These are phyloP conservation scores for Podaxis carcinomalis DNA, from an alignment of 768 basidiomycete genomes.

Conservation along the genomic window DNA sequence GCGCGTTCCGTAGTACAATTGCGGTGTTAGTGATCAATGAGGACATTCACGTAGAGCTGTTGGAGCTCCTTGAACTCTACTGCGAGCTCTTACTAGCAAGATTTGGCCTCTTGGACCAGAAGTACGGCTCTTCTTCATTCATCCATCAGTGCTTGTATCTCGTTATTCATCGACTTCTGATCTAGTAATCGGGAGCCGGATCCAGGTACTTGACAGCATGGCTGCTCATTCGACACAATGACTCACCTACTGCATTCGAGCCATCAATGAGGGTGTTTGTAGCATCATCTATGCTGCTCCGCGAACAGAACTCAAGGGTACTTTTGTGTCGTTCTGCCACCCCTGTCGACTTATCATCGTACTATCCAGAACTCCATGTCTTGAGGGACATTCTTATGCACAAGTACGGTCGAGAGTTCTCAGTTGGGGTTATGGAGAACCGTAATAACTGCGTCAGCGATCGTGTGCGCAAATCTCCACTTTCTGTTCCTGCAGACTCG, in stretches of 20 bases:
- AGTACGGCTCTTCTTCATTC: constrained; percentile 41
- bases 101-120: constrained; percentile 87
- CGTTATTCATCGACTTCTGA: constrained; percentile 12
- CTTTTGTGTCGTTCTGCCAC: background rate
- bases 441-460: constrained; percentile 75
- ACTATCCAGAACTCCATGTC: constrained; percentile 73
- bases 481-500: background rate
- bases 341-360: background rate
- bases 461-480: constrained; percentile 43
- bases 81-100: constrained; percentile 91
- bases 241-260: constrained; percentile 11
- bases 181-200: constrained; percentile 79
- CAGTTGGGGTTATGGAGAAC: constrained; percentile 84
- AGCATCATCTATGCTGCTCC: constrained; percentile 90
- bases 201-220: constrained; percentile 42
- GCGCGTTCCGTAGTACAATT: constrained; percentile 1
- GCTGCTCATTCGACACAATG: background rate
- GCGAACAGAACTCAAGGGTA: constrained; percentile 86
- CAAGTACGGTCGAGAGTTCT: constrained; percentile 91
- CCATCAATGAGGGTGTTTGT: constrained; percentile 74
- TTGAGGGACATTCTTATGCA: constrained; percentile 93
- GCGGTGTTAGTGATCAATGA: constrained; percentile 66
- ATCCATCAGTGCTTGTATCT: constrained; percentile 3
- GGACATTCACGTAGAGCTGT: constrained; percentile 79
- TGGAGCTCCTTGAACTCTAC: constrained; percentile 92